Evolutionary conservation across 2,329 filamentous ascomycete genomes (phyloP), one percentile per base, ranked within the genome.

Genomic region (Fusarium oxysporum): DNA sequence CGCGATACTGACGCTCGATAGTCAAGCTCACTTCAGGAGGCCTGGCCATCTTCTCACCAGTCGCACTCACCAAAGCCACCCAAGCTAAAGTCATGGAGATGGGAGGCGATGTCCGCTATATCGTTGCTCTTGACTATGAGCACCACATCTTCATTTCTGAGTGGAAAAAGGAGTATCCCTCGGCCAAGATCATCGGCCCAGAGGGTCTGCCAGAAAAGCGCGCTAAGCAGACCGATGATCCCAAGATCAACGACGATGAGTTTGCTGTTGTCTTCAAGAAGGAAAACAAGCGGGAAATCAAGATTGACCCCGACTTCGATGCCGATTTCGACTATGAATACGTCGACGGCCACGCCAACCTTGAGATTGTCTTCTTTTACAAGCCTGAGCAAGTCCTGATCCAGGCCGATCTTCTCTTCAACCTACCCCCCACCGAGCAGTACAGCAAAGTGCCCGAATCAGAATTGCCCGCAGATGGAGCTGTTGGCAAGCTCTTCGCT

Each of bases 111-210:
- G 90, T 98, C 57, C 89, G 88, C 74, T 98, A 98, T 86, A 91
- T 99, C 74, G 86, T 96, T 32, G 96, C 96, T 2, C 90, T 92
- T 2, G 96, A 99, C 81, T 87, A 93, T 58, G 95, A 99, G 85
- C 96, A 99, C 83, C 96, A 99, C 87, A 94, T 99, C 80, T 97
- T 96, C 85, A 81, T 99, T 60, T 92, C 93, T 0, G 87, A 93
- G 54, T 99, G 96, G 96, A 90, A 93, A 77, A 85, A 88, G 54
- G 93, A 90, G 32, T 98, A 90, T 80, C 95, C 96, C 0, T 81
- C 88, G 45, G 95, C 96, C 37, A 91, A 92, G 77, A 87, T 99
- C 53, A 89, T 98, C 77, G 96, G 91, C 2, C 93, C 94, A 2
- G 92, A 96, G 77, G 94, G 93, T 1, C 89, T 99, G 3, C 91